phyloP scores from a whole-genome alignment of 305 asterid genomes.

The Fraxinus nigra region DNA sequence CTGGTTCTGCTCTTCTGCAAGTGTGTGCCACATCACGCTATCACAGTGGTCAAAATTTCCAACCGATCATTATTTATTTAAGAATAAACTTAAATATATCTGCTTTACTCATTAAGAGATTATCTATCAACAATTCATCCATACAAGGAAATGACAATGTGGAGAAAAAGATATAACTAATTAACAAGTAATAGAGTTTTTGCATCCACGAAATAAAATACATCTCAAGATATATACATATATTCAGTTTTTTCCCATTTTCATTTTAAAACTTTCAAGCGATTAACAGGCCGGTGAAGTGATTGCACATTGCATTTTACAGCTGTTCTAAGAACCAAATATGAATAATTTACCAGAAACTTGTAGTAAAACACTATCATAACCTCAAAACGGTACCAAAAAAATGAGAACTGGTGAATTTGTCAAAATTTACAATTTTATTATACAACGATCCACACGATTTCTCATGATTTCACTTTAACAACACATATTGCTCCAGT shows the following conservation, averaged over 20 bases:
- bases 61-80: constrained; percentile 21
- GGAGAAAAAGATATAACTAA: background rate
- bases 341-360: background rate
- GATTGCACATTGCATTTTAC: background rate
- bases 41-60: background rate
- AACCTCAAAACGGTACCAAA: background rate
- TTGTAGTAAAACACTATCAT: background rate
- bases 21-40: constrained; percentile 52
- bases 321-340: background rate
- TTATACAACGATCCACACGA: background rate
- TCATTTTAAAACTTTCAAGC: background rate
- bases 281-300: background rate
- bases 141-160: background rate
- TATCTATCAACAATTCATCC: constrained; percentile 11
- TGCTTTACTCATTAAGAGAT: background rate
- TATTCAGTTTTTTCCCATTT: background rate
- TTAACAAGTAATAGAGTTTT: background rate
- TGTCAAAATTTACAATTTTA: background rate
- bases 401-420: background rate
- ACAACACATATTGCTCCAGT: background rate
- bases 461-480: background rate
- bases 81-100: constrained; percentile 10
- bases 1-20: constrained; percentile 52
- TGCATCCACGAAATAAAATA: too few species aligned
- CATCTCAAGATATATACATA: background rate